A percentile compares a stretch with the other conserved stretches of the same genome.
phyloP scores from a whole-genome alignment of 202 grass and related monocot genomes.

The Panicum hallii region DNA sequence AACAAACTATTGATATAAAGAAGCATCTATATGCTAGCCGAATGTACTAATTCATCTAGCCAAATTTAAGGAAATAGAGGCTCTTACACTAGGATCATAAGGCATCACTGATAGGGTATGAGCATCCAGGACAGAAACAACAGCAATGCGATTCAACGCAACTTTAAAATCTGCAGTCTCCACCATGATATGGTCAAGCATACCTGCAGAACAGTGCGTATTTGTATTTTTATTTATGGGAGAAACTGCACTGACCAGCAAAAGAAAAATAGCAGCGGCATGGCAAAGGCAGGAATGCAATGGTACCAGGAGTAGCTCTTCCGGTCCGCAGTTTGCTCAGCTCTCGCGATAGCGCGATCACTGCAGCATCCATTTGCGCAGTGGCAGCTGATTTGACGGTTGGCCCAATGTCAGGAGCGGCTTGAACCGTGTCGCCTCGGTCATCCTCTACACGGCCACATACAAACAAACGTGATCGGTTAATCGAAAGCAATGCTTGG shows the following conservation, averaged over 20 bases:
- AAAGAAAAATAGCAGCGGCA: constrained; percentile 12
- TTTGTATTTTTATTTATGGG: neutral
- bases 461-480: constrained; percentile 19
- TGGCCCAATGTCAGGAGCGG: constrained; percentile 69
- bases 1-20: neutral
- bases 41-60: neutral
- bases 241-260: constrained; percentile 17
- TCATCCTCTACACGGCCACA: constrained; percentile 65
- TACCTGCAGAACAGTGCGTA: constrained; percentile 54
- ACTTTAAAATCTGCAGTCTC: constrained; percentile 72
- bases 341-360: constrained; percentile 75
- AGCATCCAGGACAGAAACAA: constrained; percentile 91
- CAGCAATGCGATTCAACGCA: constrained; percentile 73
- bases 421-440: constrained; percentile 74
- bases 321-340: constrained; percentile 91
- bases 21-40: neutral
- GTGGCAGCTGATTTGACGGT: constrained; percentile 70
- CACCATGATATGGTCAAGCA: constrained; percentile 95
- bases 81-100: constrained; percentile 88
- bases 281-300: neutral
- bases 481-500: constrained; percentile 3
- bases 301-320: constrained; percentile 76
- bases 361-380: constrained; percentile 80
- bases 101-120: constrained; percentile 90
- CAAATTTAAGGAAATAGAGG: constrained; percentile 24